Percentiles rank a stretch among this genome's conserved stretches.
These are phyloP conservation scores for Sanghuangporus baumii DNA, from an alignment of 1,284 basidiomycete species.

Conservation along the genomic window DNA sequence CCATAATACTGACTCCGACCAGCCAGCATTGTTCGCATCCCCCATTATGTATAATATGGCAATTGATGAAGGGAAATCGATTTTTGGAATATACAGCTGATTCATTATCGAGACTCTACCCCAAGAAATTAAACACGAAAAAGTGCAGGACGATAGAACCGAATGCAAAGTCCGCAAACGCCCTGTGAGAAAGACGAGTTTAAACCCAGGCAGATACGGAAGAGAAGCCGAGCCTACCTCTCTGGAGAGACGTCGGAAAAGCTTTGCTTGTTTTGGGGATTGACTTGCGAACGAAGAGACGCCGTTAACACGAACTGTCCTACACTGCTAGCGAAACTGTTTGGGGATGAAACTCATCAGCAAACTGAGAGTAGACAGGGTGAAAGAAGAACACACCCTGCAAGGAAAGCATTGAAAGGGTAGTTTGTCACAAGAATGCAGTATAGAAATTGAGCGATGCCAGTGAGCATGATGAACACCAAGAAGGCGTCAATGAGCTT, in stretches of 20 bases:
- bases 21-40: not conserved
- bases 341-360: constrained; percentile 1
- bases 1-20: not conserved
- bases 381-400: constrained; percentile 61
- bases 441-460: constrained; percentile 88
- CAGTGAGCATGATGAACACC: constrained; percentile 88
- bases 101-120: constrained; percentile 34
- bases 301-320: constrained; percentile 97
- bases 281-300: constrained; percentile 87
- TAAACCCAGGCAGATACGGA: not conserved
- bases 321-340: constrained; percentile 87
- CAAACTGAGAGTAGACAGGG: not conserved
- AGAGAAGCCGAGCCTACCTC: constrained; percentile 50
- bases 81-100: not conserved
- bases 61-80: not conserved
- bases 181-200: constrained; percentile 42
- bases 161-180: constrained; percentile 93
- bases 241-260: constrained; percentile 94
- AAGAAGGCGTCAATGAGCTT: constrained; percentile 95
- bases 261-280: constrained; percentile 74
- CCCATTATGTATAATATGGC: constrained; percentile 4
- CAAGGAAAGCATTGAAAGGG: constrained; percentile 96
- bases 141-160: constrained; percentile 96
- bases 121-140: constrained; percentile 97
- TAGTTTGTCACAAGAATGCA: constrained; percentile 89